A percentile compares a stretch with the other conserved stretches of the same genome.
Evolutionary conservation across 345 rosid genomes (phyloP).

Genomic region (Hibiscus syriacus): DNA sequence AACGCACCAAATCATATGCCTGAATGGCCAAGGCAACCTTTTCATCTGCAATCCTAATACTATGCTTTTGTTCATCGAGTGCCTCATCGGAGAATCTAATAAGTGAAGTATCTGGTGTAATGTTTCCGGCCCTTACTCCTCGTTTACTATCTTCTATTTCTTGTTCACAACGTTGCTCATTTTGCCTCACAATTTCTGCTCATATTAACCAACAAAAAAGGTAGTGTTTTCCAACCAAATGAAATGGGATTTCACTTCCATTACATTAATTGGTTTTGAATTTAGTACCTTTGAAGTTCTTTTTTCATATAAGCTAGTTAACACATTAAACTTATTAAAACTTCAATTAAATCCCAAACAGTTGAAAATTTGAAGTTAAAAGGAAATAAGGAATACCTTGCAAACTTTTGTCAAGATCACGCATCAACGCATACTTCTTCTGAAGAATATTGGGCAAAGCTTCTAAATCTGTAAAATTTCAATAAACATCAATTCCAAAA

Average conservation of each 20-base stretch:
- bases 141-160: constrained; percentile 78
- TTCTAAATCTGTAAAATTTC: constrained; percentile 54
- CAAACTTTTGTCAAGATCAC: constrained; percentile 84
- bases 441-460: constrained; percentile 73
- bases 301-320: background rate
- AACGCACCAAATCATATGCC: constrained; percentile 83
- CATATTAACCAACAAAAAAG: constrained; percentile 8
- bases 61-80: constrained; percentile 91
- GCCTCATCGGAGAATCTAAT: constrained; percentile 80
- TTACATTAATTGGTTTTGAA: background rate
- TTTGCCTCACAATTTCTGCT: constrained; percentile 71
- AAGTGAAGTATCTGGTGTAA: constrained; percentile 41
- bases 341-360: background rate
- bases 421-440: constrained; percentile 77
- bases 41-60: constrained; percentile 92
- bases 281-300: background rate
- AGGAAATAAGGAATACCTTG: constrained; percentile 44
- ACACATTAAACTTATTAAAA: background rate
- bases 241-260: background rate
- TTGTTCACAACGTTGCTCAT: constrained; percentile 76
- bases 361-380: background rate
- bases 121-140: constrained; percentile 51
- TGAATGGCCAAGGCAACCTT: constrained; percentile 87
- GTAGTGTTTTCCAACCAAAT: background rate
- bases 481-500: background rate